A percentile compares a stretch with the other conserved stretches of the same genome.
Conservation (phyloP, 2,329 filamentous ascomycete genomes). For the Aspergillus tanneri region DNA sequence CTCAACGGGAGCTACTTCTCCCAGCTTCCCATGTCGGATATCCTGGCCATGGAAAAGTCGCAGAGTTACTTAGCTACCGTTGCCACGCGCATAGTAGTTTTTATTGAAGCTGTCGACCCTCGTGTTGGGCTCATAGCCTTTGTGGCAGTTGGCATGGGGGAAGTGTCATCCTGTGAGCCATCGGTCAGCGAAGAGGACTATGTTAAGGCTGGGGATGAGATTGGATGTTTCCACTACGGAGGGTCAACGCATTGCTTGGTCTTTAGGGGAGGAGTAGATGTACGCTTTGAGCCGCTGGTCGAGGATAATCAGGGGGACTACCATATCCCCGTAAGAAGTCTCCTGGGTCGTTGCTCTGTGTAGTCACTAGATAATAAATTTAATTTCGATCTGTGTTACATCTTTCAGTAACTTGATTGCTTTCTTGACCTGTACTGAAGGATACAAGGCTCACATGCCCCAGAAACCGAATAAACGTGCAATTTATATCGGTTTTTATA, state of each 20-base stretch:
- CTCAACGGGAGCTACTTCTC: constrained; percentile 1
- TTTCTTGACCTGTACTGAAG: too few species aligned
- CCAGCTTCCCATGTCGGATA: not conserved
- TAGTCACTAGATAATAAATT: too few species aligned
- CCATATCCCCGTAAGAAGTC: not conserved
- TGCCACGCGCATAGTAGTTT: constrained; percentile 3
- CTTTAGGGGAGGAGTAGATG: not conserved
- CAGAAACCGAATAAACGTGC: too few species aligned
- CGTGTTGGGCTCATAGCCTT: constrained; percentile 1
- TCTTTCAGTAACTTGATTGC: too few species aligned
- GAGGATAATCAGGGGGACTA: not conserved
- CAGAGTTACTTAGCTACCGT: not conserved
- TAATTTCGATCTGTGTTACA: too few species aligned
- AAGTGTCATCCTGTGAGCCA: constrained; percentile 9
- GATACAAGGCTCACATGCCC: too few species aligned
- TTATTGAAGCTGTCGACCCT: constrained; percentile 1
- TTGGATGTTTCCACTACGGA: constrained; percentile 12
- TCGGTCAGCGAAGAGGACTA: not conserved
- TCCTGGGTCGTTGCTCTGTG: not conserved
- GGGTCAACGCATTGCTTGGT: constrained; percentile 8
- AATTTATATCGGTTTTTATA: too few species aligned
- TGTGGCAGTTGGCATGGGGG: constrained; percentile 2
- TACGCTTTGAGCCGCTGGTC: not conserved
- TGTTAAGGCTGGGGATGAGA: constrained; percentile 1
- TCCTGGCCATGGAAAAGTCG: constrained; percentile 1